Conservation (phyloP, 768 basidiomycete genomes). For the Mycena maculata region DNA sequence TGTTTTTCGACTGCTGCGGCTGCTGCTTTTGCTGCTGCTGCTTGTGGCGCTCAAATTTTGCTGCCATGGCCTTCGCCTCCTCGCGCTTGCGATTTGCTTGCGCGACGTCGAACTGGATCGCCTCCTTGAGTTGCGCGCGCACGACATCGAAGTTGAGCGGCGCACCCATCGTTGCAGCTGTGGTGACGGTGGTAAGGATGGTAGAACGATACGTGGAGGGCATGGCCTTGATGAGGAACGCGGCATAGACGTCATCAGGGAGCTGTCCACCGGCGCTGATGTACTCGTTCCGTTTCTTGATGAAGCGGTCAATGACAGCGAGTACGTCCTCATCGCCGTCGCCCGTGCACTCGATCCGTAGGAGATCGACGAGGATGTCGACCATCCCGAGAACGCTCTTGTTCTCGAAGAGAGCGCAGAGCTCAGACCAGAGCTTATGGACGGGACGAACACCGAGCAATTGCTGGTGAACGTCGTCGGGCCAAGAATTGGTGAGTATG, state of each 20-base stretch:
- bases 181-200: constrained; percentile 18
- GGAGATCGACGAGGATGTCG: constrained; percentile 2
- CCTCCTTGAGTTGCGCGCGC: constrained; percentile 10
- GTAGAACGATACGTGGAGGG: constrained; percentile 8
- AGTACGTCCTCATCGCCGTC: constrained; percentile 9
- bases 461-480: neutral
- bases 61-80: constrained; percentile 23
- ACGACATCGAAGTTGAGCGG: constrained; percentile 5
- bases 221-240: constrained; percentile 21
- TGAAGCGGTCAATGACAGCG: constrained; percentile 1
- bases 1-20: neutral
- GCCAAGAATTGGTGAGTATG: constrained; percentile 4
- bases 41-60: constrained; percentile 15
- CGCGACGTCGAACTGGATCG: constrained; percentile 11
- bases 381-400: constrained; percentile 1
- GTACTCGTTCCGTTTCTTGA: constrained; percentile 7
- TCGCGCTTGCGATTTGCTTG: constrained; percentile 17
- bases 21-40: constrained; percentile 11
- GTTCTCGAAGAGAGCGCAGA: constrained; percentile 6
- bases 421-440: neutral
- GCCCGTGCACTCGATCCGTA: neutral
- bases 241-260: constrained; percentile 14
- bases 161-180: constrained; percentile 5
- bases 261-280: constrained; percentile 13
- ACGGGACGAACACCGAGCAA: neutral